Evolutionary conservation across 306 rosid genomes (phyloP).

Genomic region (Carpinus fangiana): DNA sequence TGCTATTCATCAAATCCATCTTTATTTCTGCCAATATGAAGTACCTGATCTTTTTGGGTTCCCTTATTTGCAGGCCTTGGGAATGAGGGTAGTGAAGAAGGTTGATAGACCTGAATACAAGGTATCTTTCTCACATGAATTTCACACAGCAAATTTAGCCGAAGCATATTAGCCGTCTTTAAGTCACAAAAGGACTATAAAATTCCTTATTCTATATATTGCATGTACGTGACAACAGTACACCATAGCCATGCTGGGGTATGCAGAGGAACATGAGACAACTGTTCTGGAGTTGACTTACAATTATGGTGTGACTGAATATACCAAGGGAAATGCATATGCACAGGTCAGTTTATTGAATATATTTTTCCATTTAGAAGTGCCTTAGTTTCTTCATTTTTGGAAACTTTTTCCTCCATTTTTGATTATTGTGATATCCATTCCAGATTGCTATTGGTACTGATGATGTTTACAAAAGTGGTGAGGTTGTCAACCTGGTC

Average conservation of each 20-base stretch:
- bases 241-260: slow-evolving; percentile 77
- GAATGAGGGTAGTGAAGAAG: slow-evolving; percentile 71
- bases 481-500: slow-evolving; percentile 67
- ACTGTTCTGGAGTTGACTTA: slow-evolving; percentile 90
- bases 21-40: slow-evolving; percentile 12
- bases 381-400: slow-evolving; percentile 11
- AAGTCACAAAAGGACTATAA: neutral
- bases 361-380: neutral
- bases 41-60: slow-evolving; percentile 23
- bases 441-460: slow-evolving; percentile 84
- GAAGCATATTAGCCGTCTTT: slow-evolving; percentile 5
- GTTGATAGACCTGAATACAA: slow-evolving; percentile 81
- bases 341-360: slow-evolving; percentile 60
- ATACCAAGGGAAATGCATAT: slow-evolving; percentile 92
- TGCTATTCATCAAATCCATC: too few relatives aligned
- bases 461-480: slow-evolving; percentile 94
- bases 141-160: neutral
- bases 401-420: slow-evolving; percentile 3
- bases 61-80: slow-evolving; percentile 63
- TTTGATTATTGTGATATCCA: slow-evolving; percentile 14
- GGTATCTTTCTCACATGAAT: slow-evolving; percentile 40
- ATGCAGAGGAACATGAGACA: slow-evolving; percentile 83
- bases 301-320: slow-evolving; percentile 89
- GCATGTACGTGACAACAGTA: slow-evolving; percentile 63
- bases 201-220: slow-evolving; percentile 19